phyloP scores from a whole-genome alignment of 2,329 filamentous ascomycete genomes.

The Ophiostoma populinum region DNA sequence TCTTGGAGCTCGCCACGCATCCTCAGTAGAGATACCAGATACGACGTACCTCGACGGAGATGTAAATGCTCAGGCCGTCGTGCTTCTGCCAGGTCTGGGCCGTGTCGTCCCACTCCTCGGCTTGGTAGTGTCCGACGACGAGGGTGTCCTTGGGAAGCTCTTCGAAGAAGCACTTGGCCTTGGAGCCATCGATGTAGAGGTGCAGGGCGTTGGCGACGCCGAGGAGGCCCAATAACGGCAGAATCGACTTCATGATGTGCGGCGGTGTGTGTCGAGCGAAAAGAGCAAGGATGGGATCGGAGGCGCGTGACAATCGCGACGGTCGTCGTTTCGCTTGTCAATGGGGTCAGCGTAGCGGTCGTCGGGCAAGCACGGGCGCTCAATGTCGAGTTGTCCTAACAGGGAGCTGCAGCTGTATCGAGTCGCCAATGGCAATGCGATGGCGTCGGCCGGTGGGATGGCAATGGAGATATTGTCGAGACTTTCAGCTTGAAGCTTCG shows the following conservation, averaged over 20 bases:
- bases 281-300: background rate
- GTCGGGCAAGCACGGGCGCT: too few relatives aligned
- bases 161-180: conserved; percentile 94
- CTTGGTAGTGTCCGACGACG: conserved; percentile 81
- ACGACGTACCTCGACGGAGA: conserved; percentile 65
- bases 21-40: background rate
- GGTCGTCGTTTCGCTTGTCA: background rate
- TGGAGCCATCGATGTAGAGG: conserved; percentile 81
- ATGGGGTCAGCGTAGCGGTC: background rate
- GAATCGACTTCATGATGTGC: conserved; percentile 37
- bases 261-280: background rate
- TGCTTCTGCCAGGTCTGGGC: conserved; percentile 53
- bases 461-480: too few relatives aligned
- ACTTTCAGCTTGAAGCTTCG: too few relatives aligned
- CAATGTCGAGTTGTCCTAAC: too few relatives aligned
- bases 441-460: too few relatives aligned
- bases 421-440: too few relatives aligned
- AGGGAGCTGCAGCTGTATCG: too few relatives aligned
- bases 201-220: conserved; percentile 63
- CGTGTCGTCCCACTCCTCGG: conserved; percentile 66
- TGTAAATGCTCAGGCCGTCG: conserved; percentile 63
- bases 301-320: conserved; percentile 1
- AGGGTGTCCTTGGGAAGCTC: conserved; percentile 94
- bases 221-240: conserved; percentile 49
- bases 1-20: too few relatives aligned